phyloP scores from a whole-genome alignment of 768 basidiomycete species.

The Calocybe indica region DNA sequence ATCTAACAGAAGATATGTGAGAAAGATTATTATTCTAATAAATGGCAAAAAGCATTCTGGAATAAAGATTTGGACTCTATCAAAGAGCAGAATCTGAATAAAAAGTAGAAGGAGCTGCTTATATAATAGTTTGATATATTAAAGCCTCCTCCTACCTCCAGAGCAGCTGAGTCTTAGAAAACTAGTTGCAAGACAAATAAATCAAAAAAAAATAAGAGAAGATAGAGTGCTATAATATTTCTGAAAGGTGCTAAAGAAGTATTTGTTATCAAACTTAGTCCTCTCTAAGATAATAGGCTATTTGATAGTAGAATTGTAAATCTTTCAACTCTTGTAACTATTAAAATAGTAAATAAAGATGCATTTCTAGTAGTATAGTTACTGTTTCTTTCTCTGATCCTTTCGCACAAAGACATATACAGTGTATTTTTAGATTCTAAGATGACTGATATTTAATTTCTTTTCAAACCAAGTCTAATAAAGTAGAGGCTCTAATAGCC shows the following conservation, averaged over 20 bases:
- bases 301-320: slow-evolving; percentile 24
- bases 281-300: slow-evolving; percentile 18
- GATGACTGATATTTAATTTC: slow-evolving; percentile 19
- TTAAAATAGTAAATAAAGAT: slow-evolving; percentile 31
- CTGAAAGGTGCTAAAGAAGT: background rate
- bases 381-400: slow-evolving; percentile 22
- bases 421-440: slow-evolving; percentile 30
- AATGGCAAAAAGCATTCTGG: too few species aligned
- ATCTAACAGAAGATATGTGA: too few species aligned
- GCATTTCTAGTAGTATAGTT: slow-evolving; percentile 23
- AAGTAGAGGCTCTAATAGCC: slow-evolving; percentile 15
- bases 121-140: too few species aligned
- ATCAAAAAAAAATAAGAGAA: too few species aligned
- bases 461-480: slow-evolving; percentile 13
- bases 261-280: slow-evolving; percentile 10
- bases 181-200: too few species aligned
- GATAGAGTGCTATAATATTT: too few species aligned
- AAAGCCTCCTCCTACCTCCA: too few species aligned
- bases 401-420: slow-evolving; percentile 31
- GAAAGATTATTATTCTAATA: too few species aligned
- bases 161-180: too few species aligned
- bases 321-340: slow-evolving; percentile 25
- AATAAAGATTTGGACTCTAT: too few species aligned
- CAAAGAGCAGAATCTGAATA: too few species aligned
- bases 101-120: too few species aligned